Conservation (phyloP, 352 stramenopile species). For the Phytophthora fragariae region DNA sequence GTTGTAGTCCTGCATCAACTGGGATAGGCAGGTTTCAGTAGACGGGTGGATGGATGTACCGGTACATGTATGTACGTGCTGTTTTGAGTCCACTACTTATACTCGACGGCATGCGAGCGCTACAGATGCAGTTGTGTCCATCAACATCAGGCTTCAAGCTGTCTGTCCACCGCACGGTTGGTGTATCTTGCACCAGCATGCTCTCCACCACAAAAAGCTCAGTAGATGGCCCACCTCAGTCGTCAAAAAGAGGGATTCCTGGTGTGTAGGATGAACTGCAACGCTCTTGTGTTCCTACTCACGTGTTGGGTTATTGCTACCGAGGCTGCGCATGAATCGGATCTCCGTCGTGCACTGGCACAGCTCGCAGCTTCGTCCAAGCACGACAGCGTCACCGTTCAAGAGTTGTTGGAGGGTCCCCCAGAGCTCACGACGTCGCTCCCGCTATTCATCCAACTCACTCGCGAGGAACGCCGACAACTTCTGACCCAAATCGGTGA, state of each 20-base stretch:
- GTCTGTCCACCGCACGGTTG: slow-evolving; percentile 15
- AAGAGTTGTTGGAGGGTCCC: slow-evolving; percentile 29
- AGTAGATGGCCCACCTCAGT: slow-evolving; percentile 17
- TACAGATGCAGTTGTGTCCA: slow-evolving; percentile 8
- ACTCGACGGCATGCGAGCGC: background rate
- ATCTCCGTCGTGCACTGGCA: slow-evolving; percentile 24
- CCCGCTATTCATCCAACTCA: slow-evolving; percentile 35
- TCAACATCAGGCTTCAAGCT: slow-evolving; percentile 14
- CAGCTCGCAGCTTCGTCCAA: slow-evolving; percentile 20
- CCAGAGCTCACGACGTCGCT: slow-evolving; percentile 24
- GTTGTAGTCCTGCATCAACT: background rate
- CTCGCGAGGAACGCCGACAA: slow-evolving; percentile 25
- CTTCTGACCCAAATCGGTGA: slow-evolving; percentile 54
- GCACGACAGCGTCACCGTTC: slow-evolving; percentile 6
- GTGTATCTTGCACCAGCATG: slow-evolving; percentile 23
- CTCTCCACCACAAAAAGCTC: slow-evolving; percentile 22
- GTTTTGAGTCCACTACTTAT: background rate
- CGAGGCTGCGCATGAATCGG: slow-evolving; percentile 17
- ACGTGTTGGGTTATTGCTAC: slow-evolving; percentile 11
- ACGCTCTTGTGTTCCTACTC: slow-evolving; percentile 19
- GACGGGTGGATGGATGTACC: background rate
- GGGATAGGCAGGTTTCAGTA: background rate
- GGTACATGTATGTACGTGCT: background rate
- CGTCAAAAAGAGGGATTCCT: slow-evolving; percentile 20
- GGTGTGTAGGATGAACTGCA: slow-evolving; percentile 5